A percentile compares a stretch with the other conserved stretches of the same genome.
Evolutionary conservation across 495 filamentous ascomycete species (phyloP).

Genomic region (Penicillium ochrochloron): DNA sequence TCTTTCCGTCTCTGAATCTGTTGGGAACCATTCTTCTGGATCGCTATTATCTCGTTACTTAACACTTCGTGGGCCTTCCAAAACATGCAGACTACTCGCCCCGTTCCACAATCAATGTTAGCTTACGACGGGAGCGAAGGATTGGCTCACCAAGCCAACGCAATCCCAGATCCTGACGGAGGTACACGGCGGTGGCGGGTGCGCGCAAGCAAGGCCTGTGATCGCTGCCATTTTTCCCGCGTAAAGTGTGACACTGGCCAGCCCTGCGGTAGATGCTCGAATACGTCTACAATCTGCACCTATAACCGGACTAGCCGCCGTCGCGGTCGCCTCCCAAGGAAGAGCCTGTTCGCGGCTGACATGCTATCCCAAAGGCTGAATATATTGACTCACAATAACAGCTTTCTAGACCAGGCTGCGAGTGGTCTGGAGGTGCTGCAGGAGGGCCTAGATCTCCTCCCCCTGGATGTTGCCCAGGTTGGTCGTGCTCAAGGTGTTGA

Average conservation of each 20-base stretch:
- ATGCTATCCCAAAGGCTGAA: neutral
- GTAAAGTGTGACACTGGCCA: neutral
- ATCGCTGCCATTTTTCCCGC: neutral
- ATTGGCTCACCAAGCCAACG: neutral
- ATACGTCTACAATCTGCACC: neutral
- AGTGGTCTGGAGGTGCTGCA: neutral
- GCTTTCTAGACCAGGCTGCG: neutral
- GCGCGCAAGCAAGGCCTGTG: neutral
- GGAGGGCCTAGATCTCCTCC: neutral
- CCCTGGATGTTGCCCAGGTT: neutral
- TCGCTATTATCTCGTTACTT: neutral
- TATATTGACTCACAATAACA: neutral
- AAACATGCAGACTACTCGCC: neutral
- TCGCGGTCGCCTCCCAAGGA: neutral
- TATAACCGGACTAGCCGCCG: neutral
- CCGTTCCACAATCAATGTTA: neutral
- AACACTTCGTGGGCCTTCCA: neutral
- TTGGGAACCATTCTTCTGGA: too few species aligned
- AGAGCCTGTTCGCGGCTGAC: neutral
- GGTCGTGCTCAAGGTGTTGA: neutral
- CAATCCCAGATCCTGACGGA: neutral
- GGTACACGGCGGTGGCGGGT: neutral
- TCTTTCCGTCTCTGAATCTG: neutral
- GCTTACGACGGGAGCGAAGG: neutral
- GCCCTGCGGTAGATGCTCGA: neutral